Conservation (phyloP, 2,329 filamentous ascomycete species). For the Drechslera avenae region DNA sequence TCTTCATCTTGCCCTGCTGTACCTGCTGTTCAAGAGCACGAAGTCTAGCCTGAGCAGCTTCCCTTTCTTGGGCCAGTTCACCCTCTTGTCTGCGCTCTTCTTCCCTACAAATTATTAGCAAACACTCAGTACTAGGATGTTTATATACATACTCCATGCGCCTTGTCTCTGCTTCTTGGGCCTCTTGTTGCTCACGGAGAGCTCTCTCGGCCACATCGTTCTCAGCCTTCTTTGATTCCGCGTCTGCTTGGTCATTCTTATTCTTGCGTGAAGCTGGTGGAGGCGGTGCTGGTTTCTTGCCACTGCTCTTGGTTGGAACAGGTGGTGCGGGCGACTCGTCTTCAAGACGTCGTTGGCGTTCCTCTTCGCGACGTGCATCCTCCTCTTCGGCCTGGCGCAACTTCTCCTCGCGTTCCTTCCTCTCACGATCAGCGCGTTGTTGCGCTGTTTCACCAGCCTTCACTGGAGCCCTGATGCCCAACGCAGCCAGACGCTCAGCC, state of each 20-base stretch:
- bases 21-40: slow-evolving; percentile 93
- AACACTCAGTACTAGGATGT: background rate
- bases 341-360: slow-evolving; percentile 80
- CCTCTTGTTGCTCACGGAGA: slow-evolving; percentile 71
- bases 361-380: slow-evolving; percentile 83
- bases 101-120: slow-evolving; percentile 60
- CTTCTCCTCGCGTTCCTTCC: slow-evolving; percentile 83
- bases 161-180: slow-evolving; percentile 73
- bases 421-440: slow-evolving; percentile 87
- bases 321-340: slow-evolving; percentile 74
- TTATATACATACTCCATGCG: slow-evolving; percentile 76
- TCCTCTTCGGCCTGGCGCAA: slow-evolving; percentile 91
- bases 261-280: slow-evolving; percentile 75
- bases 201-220: slow-evolving; percentile 58
- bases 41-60: slow-evolving; percentile 80
- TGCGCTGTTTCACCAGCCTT: slow-evolving; percentile 81
- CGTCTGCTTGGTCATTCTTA: slow-evolving; percentile 60
- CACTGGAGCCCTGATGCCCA: slow-evolving; percentile 83
- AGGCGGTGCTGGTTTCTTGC: slow-evolving; percentile 67
- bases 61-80: slow-evolving; percentile 77
- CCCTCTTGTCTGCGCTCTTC: slow-evolving; percentile 77
- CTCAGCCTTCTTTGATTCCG: slow-evolving; percentile 65
- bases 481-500: slow-evolving; percentile 90
- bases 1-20: slow-evolving; percentile 89
- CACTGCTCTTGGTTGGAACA: slow-evolving; percentile 48